Evolutionary conservation across 192 early-diverging fungal genomes (phyloP).

Genomic region (Kickxella alabastrina): DNA sequence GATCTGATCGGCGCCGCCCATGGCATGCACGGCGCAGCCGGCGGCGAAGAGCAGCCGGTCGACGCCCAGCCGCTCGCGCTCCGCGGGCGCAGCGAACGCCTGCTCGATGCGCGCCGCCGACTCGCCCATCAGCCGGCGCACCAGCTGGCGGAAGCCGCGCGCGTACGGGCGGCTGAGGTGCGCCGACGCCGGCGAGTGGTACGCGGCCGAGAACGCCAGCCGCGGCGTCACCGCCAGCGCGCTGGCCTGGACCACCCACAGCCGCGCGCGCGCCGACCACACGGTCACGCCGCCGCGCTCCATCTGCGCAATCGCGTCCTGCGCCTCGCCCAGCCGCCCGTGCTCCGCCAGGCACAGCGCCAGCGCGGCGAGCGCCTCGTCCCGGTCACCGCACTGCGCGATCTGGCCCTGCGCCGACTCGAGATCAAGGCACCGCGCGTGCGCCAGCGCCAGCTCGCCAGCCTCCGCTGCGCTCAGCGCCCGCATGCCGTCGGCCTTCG

Average conservation of each 20-base stretch:
- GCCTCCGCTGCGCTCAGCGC: background rate
- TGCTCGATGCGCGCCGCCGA: no score
- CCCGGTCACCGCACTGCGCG: background rate
- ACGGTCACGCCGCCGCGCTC: background rate
- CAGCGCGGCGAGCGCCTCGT: conserved; percentile 19
- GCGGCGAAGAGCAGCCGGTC: conserved; percentile 13
- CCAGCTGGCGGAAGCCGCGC: no score
- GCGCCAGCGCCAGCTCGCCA: conserved; percentile 24
- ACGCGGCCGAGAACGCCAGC: conserved; percentile 26
- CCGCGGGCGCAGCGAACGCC: background rate
- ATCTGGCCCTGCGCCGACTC: conserved; percentile 4
- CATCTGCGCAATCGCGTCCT: background rate
- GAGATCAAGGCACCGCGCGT: conserved; percentile 32
- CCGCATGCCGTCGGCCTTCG: background rate
- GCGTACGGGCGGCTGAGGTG: conserved; percentile 13
- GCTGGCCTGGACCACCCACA: conserved; percentile 17
- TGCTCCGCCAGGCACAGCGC: conserved; percentile 26
- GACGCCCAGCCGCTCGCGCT: conserved; percentile 1
- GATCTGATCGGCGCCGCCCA: no score
- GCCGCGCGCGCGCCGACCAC: conserved; percentile 1
- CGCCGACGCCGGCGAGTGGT: conserved; percentile 30
- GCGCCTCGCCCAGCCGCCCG: conserved; percentile 5
- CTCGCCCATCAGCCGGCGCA: no score
- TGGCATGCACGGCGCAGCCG: conserved; percentile 20
- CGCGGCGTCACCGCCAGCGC: conserved; percentile 28